Conservation (phyloP, 2,329 filamentous ascomycete genomes). For the Ustilaginoidea virens region DNA sequence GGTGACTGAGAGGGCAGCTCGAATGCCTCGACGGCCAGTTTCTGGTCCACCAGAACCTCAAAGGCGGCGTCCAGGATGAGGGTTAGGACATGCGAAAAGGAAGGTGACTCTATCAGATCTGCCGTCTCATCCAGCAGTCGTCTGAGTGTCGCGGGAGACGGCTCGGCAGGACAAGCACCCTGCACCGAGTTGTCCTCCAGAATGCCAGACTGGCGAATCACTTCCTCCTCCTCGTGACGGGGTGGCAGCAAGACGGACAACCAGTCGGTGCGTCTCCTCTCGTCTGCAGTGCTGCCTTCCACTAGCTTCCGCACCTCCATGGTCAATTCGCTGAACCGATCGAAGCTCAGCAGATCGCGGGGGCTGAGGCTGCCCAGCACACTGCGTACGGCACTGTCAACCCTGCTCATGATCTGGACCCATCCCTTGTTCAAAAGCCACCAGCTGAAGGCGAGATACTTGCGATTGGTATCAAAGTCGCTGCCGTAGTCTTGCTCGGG, state of each 20-base stretch:
- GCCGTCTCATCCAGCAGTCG: constrained; percentile 89
- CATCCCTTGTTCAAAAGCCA: constrained; percentile 90
- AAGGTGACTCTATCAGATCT: constrained; percentile 85
- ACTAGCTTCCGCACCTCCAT: constrained; percentile 72
- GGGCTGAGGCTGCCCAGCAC: constrained; percentile 84
- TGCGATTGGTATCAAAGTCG: constrained; percentile 91
- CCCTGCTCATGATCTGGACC: constrained; percentile 64
- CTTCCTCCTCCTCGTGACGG: constrained; percentile 60
- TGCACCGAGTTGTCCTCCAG: constrained; percentile 30
- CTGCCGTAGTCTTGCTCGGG: constrained; percentile 70
- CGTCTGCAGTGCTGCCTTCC: constrained; percentile 43
- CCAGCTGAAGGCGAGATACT: constrained; percentile 95
- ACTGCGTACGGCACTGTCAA: constrained; percentile 73
- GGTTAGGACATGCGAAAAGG: constrained; percentile 74
- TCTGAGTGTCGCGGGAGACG: constrained; percentile 48
- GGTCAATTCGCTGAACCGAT: constrained; percentile 64
- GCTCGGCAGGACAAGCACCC: constrained; percentile 18
- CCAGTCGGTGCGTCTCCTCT: constrained; percentile 46
- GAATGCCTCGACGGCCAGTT: constrained; percentile 66
- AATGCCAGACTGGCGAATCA: constrained; percentile 77
- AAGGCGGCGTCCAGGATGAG: constrained; percentile 80
- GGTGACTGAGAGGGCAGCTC: constrained; percentile 28
- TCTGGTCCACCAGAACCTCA: constrained; percentile 66
- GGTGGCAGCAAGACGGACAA: constrained; percentile 72
- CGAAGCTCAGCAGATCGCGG: constrained; percentile 72